These are phyloP conservation scores for Cylindrotheca fusiformis DNA, from an alignment of 108 stramenopile genomes.

Conservation along the genomic window DNA sequence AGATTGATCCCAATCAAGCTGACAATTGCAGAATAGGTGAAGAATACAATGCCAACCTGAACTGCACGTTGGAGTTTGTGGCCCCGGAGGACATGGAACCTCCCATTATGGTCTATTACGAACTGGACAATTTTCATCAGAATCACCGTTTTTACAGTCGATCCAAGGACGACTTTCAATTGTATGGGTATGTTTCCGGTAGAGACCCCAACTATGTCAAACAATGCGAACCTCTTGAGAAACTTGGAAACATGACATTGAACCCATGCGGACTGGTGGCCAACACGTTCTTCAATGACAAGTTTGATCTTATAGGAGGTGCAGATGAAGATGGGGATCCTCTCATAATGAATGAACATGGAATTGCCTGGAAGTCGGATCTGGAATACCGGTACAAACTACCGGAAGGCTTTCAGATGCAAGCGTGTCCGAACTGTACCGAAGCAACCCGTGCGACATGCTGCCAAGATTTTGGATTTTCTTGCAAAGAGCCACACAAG, in stretches of 20 bases:
- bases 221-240: slow-evolving; percentile 58
- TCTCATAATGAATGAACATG: slow-evolving; percentile 72
- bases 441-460: slow-evolving; percentile 22
- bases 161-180: slow-evolving; percentile 50
- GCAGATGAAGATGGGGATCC: slow-evolving; percentile 28
- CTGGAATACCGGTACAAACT: slow-evolving; percentile 83
- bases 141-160: slow-evolving; percentile 90
- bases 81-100: slow-evolving; percentile 77
- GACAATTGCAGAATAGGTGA: slow-evolving; percentile 34
- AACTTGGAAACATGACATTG: slow-evolving; percentile 56
- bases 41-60: slow-evolving; percentile 34
- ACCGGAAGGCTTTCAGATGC: slow-evolving; percentile 69
- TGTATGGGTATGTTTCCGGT: slow-evolving; percentile 26
- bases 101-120: slow-evolving; percentile 94
- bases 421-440: slow-evolving; percentile 55
- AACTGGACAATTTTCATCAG: slow-evolving; percentile 97
- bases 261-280: slow-evolving; percentile 99
- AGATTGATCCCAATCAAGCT: slow-evolving; percentile 16
- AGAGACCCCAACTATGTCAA: slow-evolving; percentile 20
- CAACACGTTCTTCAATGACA: slow-evolving; percentile 97
- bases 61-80: slow-evolving; percentile 38
- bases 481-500: slow-evolving; percentile 54
- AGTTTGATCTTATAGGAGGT: slow-evolving; percentile 51
- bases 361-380: slow-evolving; percentile 96
- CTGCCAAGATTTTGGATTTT: slow-evolving; percentile 53